Conservation (phyloP, 371 early-diverging fungal genomes). For the Mucor plumbeus region DNA sequence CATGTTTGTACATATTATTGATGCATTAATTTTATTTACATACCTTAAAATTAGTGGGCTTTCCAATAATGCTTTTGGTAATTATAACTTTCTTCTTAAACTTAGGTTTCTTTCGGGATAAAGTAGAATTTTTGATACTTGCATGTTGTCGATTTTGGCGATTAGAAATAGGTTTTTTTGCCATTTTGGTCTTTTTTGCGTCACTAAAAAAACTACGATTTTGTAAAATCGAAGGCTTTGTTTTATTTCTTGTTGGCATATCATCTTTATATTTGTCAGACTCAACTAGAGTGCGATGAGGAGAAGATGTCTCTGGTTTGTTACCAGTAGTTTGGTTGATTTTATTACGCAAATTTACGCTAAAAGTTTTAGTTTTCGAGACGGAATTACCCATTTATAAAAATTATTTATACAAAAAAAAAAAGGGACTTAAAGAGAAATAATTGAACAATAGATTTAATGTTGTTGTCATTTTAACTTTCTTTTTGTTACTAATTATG, state of each 20-base stretch:
- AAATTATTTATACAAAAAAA: neutral
- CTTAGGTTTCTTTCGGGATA: constrained; percentile 7
- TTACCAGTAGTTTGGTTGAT: neutral
- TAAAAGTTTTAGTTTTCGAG: constrained; percentile 11
- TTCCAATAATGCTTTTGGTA: constrained; percentile 31
- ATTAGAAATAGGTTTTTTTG: neutral
- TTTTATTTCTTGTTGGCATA: neutral
- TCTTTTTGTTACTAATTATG: neutral
- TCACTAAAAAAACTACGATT: constrained; percentile 27
- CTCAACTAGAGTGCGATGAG: constrained; percentile 10
- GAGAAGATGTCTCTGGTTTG: neutral
- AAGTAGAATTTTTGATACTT: neutral
- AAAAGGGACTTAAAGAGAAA: neutral
- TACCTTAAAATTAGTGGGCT: constrained; percentile 32
- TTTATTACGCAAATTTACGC: constrained; percentile 1
- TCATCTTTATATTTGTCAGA: neutral
- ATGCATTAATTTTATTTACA: neutral
- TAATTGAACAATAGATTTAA: neutral
- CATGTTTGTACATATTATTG: neutral
- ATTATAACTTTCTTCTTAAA: constrained; percentile 10
- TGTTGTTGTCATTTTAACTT: neutral
- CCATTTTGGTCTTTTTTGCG: neutral
- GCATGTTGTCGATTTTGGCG: neutral
- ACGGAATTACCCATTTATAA: constrained; percentile 8
- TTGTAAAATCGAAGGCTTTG: constrained; percentile 5